Conservation (phyloP, 441 rosid genomes). For the Erodium trifolium region DNA sequence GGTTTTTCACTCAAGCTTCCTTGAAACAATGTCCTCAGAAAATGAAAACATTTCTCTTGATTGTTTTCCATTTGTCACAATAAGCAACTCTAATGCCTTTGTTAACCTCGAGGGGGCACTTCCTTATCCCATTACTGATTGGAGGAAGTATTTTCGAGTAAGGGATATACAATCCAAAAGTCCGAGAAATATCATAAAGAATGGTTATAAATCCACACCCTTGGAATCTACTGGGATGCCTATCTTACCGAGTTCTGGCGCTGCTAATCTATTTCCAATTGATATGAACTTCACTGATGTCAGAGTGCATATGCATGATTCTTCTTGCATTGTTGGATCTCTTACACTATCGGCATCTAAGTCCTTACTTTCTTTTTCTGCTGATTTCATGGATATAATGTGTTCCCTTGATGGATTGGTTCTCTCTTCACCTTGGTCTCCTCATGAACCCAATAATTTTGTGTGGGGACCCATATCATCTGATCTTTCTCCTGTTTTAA, state of each 20-base stretch:
- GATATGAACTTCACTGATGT: conserved; percentile 46
- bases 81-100: conserved; percentile 45
- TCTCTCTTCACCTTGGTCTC: conserved; percentile 68
- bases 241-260: conserved; percentile 21
- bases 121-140: conserved; percentile 39
- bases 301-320: conserved; percentile 80
- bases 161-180: conserved; percentile 34
- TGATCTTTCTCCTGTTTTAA: conserved; percentile 53
- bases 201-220: conserved; percentile 23
- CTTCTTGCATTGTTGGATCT: conserved; percentile 66
- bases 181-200: conserved; percentile 30
- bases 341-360: conserved; percentile 45
- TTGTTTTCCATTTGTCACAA: conserved; percentile 62
- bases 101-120: conserved; percentile 51
- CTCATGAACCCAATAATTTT: conserved; percentile 41
- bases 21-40: conserved; percentile 42
- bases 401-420: conserved; percentile 60
- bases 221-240: conserved; percentile 21
- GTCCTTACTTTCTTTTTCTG: conserved; percentile 38
- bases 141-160: conserved; percentile 45
- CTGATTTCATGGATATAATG: conserved; percentile 50
- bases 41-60: conserved; percentile 55
- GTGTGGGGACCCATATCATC: conserved; percentile 66
- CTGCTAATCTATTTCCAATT: conserved; percentile 26
- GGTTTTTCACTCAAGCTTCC: conserved; percentile 79